These are phyloP conservation scores for Westerdykella sp. DNA, from an alignment of 2,329 filamentous ascomycete genomes.

Conservation along the genomic window DNA sequence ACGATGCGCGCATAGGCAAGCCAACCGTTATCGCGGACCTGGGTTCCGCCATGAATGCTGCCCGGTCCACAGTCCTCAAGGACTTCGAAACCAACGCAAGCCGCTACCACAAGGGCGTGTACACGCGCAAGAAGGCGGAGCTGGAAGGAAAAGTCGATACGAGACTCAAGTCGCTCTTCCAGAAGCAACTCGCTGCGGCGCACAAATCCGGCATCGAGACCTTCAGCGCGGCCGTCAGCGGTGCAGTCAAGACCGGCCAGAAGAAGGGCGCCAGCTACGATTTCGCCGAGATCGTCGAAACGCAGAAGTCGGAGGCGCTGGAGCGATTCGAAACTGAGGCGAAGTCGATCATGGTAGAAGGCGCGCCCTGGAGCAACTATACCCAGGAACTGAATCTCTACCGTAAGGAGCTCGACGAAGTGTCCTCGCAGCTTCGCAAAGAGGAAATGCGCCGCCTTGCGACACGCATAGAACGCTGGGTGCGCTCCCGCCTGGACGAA, in stretches of 20 bases:
- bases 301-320: slow-evolving; percentile 71
- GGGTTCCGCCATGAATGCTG: slow-evolving; percentile 64
- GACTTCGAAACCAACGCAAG: slow-evolving; percentile 88
- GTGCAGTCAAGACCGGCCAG: slow-evolving; percentile 82
- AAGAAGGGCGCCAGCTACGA: slow-evolving; percentile 89
- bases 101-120: slow-evolving; percentile 95
- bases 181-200: slow-evolving; percentile 78
- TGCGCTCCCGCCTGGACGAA: slow-evolving; percentile 79
- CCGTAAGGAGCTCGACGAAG: slow-evolving; percentile 84
- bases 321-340: slow-evolving; percentile 71
- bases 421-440: slow-evolving; percentile 75
- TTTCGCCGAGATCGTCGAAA: slow-evolving; percentile 86
- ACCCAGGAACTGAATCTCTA: slow-evolving; percentile 72
- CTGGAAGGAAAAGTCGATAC: slow-evolving; percentile 80
- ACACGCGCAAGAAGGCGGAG: slow-evolving; percentile 75
- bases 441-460: slow-evolving; percentile 95
- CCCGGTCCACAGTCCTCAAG: slow-evolving; percentile 67
- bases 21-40: slow-evolving; percentile 67
- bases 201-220: slow-evolving; percentile 80
- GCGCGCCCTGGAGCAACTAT: slow-evolving; percentile 83
- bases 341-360: slow-evolving; percentile 66
- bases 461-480: slow-evolving; percentile 87
- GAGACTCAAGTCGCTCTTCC: slow-evolving; percentile 81
- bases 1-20: slow-evolving; percentile 66
- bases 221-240: slow-evolving; percentile 83